Conservation (phyloP, 2,329 filamentous ascomycete species). For the Sordariomycetes sp. region DNA sequence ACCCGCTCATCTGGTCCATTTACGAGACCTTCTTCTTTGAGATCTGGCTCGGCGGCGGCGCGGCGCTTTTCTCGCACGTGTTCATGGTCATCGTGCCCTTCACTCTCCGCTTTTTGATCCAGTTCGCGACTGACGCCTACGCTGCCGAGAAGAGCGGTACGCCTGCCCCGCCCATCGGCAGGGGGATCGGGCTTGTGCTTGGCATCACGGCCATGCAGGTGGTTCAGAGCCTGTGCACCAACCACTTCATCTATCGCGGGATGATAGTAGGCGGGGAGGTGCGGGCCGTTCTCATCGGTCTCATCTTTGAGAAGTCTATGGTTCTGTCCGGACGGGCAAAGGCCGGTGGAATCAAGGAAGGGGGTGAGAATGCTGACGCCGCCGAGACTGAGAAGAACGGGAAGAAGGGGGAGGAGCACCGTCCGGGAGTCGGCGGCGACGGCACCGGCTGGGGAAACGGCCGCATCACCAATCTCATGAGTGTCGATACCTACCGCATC, state of each 20-base stretch:
- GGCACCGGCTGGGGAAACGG: constrained; percentile 87
- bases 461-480: constrained; percentile 87
- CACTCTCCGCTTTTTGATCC: constrained; percentile 74
- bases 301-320: constrained; percentile 91
- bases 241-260: constrained; percentile 86
- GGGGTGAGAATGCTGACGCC: constrained; percentile 37
- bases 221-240: constrained; percentile 67
- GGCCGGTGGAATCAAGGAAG: constrained; percentile 55
- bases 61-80: constrained; percentile 61
- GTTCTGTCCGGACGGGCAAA: constrained; percentile 78
- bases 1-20: constrained; percentile 68
- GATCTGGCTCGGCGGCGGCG: constrained; percentile 75
- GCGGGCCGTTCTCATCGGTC: constrained; percentile 69
- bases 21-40: constrained; percentile 80
- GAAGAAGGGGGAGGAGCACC: constrained; percentile 27
- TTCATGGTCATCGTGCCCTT: constrained; percentile 79
- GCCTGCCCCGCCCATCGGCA: constrained; percentile 57
- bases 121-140: constrained; percentile 74
- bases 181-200: constrained; percentile 72
- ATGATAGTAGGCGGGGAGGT: constrained; percentile 85
- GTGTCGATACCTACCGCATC: constrained; percentile 85
- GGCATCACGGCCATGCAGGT: constrained; percentile 83
- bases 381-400: constrained; percentile 27
- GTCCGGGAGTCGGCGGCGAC: constrained; percentile 48
- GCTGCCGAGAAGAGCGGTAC: constrained; percentile 38